Base-by-base conservation (phyloP, 495 filamentous ascomycete species). In the Chaetomium cochliodes region DNA sequence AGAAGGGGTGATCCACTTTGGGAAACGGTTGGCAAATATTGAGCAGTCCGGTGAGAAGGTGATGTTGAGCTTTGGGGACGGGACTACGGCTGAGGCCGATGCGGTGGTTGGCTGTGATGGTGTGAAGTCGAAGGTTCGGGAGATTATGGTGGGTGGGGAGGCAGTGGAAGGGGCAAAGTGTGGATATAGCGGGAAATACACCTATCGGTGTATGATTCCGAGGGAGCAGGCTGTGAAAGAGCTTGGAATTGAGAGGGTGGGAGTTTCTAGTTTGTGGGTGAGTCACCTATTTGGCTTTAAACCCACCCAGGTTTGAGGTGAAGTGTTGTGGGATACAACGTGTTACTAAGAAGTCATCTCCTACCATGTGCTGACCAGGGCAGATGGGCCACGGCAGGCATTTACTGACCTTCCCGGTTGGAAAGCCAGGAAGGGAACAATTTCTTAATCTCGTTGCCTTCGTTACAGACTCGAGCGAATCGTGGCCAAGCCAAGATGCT, bases 391-490 rank as follows among this genome's bases (percentile, higher is more conserved):
- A 83, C 9, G 81, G 85, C 44, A 80, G 79, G 0, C 85, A 88
- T 66, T 73, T 85, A 0, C 77, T 90, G 16, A 89, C 87, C 0
- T 90, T 86, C 69, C 87, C 88, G 0, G 87, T 90, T 33, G 83
- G 85, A 69, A 42, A 2, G 8, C 52, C 39, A 3, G 42, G 44
- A 25, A 78, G 82, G 23, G 88, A 85, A 6, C 76, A 82, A 68
- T 85, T 82, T 13, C 84, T 90, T 67, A 90, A 91, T 66, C 39
- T 71, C 22, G 66, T 69, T 0, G 64, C 62, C 9, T 69, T 71
- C 47, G 60, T 67, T 5, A 66, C 66, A 0, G 60, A 64, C 50
- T 30, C 26, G 15, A 81, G 86, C 74, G 65, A 44, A 64, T 20
- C 11, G 0, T 68, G 33, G 50, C 53, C 46, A 5, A 55, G 33